A percentile compares a stretch with the other conserved stretches of the same genome.
Conservation (phyloP, 306 rosid species). For the Arachis hypogaea region DNA sequence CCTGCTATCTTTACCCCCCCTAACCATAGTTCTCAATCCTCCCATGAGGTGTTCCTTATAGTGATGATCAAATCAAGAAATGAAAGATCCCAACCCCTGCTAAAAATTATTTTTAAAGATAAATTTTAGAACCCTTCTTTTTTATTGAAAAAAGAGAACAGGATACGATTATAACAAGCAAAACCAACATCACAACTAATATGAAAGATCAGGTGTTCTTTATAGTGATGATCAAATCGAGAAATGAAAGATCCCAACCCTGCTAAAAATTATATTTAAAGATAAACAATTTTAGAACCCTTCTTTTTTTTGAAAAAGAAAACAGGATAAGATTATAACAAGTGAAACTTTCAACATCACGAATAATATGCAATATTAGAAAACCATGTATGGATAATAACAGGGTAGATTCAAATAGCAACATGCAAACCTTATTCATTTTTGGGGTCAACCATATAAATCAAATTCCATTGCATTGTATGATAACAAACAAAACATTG, state of each 20-base stretch:
- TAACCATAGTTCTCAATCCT: background rate
- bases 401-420: background rate
- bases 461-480: background rate
- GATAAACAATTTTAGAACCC: background rate
- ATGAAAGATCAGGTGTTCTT: background rate
- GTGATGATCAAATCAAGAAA: background rate
- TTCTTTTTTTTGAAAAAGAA: too few species aligned
- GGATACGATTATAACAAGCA: too few species aligned
- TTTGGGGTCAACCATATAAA: background rate
- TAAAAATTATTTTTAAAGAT: background rate
- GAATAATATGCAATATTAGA: too few species aligned
- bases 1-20: conserved; percentile 28
- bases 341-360: background rate
- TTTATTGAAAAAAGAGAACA: background rate
- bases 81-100: conserved; percentile 2
- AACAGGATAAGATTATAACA: too few species aligned
- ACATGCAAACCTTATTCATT: background rate
- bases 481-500: background rate
- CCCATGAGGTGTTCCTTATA: conserved; percentile 9
- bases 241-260: conserved; percentile 4
- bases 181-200: background rate
- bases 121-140: background rate
- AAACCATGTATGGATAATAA: background rate
- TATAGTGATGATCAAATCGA: conserved; percentile 8
- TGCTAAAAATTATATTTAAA: background rate